phyloP scores from a whole-genome alignment of 345 rosid species.

The Bruguiera parviflora region DNA sequence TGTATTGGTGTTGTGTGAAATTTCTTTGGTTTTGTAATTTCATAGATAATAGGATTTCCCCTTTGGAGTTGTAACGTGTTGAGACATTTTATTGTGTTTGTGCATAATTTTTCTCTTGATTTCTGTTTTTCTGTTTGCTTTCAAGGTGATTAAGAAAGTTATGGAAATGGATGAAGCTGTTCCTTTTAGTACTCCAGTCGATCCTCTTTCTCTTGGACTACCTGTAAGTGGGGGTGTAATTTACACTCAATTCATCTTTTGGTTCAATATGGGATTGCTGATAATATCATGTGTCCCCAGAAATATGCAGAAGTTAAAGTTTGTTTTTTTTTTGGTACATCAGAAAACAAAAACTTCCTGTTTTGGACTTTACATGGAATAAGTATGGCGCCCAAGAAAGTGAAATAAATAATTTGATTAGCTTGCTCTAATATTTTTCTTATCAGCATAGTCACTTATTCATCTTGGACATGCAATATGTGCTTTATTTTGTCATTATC shows the following conservation, averaged over 20 bases:
- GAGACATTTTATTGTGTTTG: neutral
- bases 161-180: conserved; percentile 25
- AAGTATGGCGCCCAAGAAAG: no score
- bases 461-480: no score
- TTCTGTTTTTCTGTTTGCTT: neutral
- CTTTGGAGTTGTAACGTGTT: neutral
- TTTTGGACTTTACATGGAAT: no score
- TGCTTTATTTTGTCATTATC: no score
- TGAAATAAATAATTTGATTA: no score
- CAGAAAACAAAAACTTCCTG: no score
- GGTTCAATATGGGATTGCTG: neutral
- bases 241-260: neutral
- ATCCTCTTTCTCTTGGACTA: conserved; percentile 22
- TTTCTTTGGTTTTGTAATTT: neutral
- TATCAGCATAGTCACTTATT: no score
- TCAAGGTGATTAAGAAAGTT: conserved; percentile 25
- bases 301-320: neutral
- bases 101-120: neutral
- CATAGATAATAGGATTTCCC: neutral
- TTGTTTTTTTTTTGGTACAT: neutral
- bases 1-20: neutral
- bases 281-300: neutral
- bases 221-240: conserved; percentile 18
- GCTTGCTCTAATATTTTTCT: no score
- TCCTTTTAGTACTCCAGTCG: conserved; percentile 21